Percentiles rank a stretch among this genome's conserved stretches.
Conservation (phyloP, 257 asterid species). For the Vinca minor region DNA sequence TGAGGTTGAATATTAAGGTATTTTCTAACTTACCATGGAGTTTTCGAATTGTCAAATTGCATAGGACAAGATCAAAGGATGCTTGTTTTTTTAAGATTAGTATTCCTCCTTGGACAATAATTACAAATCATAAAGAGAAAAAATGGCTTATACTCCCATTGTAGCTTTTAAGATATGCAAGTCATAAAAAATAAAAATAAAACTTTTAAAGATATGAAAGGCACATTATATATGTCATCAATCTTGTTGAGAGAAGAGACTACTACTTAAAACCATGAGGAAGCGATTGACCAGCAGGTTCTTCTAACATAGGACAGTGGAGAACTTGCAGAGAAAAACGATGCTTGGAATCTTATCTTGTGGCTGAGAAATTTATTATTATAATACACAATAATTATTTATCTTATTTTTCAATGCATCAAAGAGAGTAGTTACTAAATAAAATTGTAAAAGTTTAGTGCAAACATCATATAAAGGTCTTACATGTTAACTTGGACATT, state of each 20-base stretch:
- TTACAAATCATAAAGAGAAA: background rate
- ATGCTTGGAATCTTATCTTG: background rate
- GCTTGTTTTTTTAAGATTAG: background rate
- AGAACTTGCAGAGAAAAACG: background rate
- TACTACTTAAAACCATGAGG: too few relatives aligned
- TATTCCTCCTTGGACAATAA: background rate
- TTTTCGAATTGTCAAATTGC: background rate
- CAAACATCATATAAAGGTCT: too few relatives aligned
- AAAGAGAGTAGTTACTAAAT: too few relatives aligned
- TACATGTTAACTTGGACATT: too few relatives aligned
- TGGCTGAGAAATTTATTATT: too few relatives aligned
- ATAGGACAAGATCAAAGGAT: background rate
- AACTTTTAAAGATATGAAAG: too few relatives aligned
- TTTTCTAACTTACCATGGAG: background rate
- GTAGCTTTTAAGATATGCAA: background rate
- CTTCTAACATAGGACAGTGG: background rate
- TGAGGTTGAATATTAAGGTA: background rate
- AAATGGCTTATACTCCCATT: conserved; percentile 6
- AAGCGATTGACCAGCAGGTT: background rate
- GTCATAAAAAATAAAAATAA: background rate
- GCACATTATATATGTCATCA: too few relatives aligned
- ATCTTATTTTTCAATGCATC: too few relatives aligned
- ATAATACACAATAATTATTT: too few relatives aligned
- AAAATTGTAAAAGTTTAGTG: too few relatives aligned
- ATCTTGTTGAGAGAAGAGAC: too few relatives aligned